Base-by-base conservation (phyloP, 129 eudicot species). In the Flaveria sonorensis region DNA sequence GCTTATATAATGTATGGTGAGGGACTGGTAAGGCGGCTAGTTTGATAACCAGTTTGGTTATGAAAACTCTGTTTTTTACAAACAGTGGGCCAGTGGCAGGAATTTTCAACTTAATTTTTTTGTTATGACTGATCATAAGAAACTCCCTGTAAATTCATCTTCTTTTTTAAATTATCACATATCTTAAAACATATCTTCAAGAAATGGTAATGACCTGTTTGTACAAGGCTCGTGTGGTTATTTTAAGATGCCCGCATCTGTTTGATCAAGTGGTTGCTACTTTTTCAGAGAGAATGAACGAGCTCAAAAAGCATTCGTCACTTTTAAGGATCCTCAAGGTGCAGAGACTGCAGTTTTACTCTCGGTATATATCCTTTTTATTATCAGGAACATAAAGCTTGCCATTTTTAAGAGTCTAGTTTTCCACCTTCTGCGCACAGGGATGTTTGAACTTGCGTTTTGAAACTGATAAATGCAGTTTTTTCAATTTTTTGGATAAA, bases 311-410 rank as follows among this genome's bases (percentile, higher is more conserved):
- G 96, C 93, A 16, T 86, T 82, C 51, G 96, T 90, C 79, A 90
- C 93, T 60, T 90, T 90, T 68, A 88, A 84, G 85, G 88, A 90
- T 60, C 47, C 86, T 23, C 91, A 88, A 70, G 93, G 91, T 69
- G 96, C 96, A 73, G 96, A 86, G 79, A 90, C 91, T 72, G 96
- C 93, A 26, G 89, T 86, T 79, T 91, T 90, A 64, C 96, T 90
- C 60, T 88, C 93, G 88, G 96, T 90, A 88, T 42, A 73, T 48
- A 16, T 74, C 48, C 60, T 56, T 77, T 19, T 53, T 51, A 62
- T 42, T 16, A 14, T 28, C 56, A 39, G 62, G 45, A 48, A 40
- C 68, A 48, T 14, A 79, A 48, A 30, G 19, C 45, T 39, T 64
- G 62, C 57, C 23, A 40, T 39, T 52, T 52, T 16, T 52, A 79